Percentiles rank a stretch among this genome's conserved stretches.
Conservation (phyloP, 345 rosid genomes). For the Syzygium aqueum region DNA sequence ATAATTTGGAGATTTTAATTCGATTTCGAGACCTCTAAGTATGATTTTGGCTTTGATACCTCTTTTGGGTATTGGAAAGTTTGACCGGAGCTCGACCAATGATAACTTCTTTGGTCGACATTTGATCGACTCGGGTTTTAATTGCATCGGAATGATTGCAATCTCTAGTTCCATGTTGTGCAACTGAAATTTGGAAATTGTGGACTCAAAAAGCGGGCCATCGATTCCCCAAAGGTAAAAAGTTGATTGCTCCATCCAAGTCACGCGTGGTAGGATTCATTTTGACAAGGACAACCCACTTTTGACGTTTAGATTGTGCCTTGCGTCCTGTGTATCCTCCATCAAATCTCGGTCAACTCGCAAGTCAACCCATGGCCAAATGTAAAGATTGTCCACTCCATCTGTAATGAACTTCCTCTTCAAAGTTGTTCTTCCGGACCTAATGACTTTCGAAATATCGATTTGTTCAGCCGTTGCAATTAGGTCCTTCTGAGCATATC, state of each 20-base stretch:
- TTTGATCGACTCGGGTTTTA: background rate
- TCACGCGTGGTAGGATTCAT: background rate
- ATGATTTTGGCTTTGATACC: too few species aligned
- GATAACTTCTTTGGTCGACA: too few species aligned
- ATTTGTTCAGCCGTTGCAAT: too few species aligned
- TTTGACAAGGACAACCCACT: background rate
- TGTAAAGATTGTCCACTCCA: background rate
- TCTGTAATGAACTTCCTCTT: background rate
- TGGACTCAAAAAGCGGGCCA: background rate
- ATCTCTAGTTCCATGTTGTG: background rate
- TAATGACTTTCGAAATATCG: background rate
- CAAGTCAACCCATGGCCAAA: background rate
- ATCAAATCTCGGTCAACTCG: background rate
- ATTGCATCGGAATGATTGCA: background rate
- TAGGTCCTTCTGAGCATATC: too few species aligned
- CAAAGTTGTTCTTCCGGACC: background rate
- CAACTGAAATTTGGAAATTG: background rate
- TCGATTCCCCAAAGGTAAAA: background rate
- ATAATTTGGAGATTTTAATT: too few species aligned
- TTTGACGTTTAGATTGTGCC: too few species aligned
- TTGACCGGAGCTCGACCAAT: too few species aligned
- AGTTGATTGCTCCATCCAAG: background rate
- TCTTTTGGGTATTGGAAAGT: too few species aligned
- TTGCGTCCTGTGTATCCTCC: background rate
- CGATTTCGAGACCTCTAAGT: too few species aligned